Conservation (phyloP, 73 alveolate species). For the Paramecium caudatum region DNA sequence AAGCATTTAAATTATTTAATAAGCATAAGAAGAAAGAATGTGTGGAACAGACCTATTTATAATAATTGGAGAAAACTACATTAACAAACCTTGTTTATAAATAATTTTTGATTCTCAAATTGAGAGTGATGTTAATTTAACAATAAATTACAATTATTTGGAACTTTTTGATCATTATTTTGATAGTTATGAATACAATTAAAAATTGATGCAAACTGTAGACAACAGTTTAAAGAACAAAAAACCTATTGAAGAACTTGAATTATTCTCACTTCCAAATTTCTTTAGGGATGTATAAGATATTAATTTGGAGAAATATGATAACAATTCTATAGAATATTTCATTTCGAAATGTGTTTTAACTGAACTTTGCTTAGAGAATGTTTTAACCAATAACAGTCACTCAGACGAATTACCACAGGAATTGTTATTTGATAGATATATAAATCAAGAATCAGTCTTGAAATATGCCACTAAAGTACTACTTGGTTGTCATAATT, state of each 20-base stretch:
- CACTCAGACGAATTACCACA: conserved; percentile 23
- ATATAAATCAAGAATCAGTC: background rate
- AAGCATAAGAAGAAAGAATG: background rate
- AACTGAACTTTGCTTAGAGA: background rate
- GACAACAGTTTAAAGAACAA: background rate
- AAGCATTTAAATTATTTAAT: background rate
- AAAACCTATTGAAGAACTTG: background rate
- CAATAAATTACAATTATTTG: background rate
- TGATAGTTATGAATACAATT: conserved; percentile 4
- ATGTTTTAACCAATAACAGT: conserved; percentile 7
- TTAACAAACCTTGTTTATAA: conserved; percentile 8
- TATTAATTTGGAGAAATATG: background rate
- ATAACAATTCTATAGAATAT: background rate
- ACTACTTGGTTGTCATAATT: conserved; percentile 56
- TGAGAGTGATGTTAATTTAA: background rate
- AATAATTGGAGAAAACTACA: background rate
- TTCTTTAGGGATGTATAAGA: background rate
- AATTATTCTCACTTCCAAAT: background rate
- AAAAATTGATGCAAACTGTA: background rate
- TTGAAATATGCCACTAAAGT: conserved; percentile 24
- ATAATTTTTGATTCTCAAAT: background rate
- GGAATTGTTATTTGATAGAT: conserved; percentile 6
- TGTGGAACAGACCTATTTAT: background rate
- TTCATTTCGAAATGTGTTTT: conserved; percentile 16
- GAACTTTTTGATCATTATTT: background rate